phyloP scores from a whole-genome alignment of 495 filamentous ascomycete genomes.

The Penicillium desertorum region DNA sequence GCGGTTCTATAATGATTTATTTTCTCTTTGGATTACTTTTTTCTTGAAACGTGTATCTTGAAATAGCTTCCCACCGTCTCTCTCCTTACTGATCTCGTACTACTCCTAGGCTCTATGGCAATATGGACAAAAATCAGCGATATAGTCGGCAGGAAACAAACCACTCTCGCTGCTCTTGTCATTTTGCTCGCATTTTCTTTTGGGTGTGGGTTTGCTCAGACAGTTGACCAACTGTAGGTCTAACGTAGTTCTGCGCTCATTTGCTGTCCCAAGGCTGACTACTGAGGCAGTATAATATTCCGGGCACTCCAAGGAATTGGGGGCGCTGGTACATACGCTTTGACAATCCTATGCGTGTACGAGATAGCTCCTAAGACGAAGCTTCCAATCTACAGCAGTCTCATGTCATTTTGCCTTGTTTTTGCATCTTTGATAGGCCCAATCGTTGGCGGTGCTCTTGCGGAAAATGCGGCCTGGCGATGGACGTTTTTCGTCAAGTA shows the following conservation, averaged over 20 bases:
- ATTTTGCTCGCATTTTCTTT: constrained; percentile 56
- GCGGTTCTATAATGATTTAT: neutral
- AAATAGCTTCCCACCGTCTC: neutral
- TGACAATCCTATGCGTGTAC: constrained; percentile 48
- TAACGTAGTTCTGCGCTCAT: neutral
- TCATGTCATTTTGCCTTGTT: constrained; percentile 49
- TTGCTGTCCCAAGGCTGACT: neutral
- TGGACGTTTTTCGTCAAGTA: constrained; percentile 66
- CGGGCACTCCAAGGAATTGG: constrained; percentile 59
- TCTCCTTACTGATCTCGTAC: neutral
- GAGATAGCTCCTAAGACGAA: constrained; percentile 52
- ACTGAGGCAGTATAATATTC: constrained; percentile 47
- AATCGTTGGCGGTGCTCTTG: constrained; percentile 61
- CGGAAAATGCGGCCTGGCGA: constrained; percentile 54
- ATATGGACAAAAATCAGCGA: constrained; percentile 62
- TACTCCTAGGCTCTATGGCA: constrained; percentile 48
- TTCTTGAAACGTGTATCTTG: neutral
- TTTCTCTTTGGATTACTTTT: neutral
- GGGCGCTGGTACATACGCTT: constrained; percentile 52
- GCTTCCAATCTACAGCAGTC: constrained; percentile 44
- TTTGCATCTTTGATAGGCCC: constrained; percentile 46
- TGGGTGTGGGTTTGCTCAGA: constrained; percentile 54
- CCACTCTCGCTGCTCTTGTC: constrained; percentile 49
- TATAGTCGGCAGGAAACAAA: constrained; percentile 55
- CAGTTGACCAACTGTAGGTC: constrained; percentile 53